Conservation (phyloP, 2,329 filamentous ascomycete genomes). For the Proliferodiscus dingleyae region DNA sequence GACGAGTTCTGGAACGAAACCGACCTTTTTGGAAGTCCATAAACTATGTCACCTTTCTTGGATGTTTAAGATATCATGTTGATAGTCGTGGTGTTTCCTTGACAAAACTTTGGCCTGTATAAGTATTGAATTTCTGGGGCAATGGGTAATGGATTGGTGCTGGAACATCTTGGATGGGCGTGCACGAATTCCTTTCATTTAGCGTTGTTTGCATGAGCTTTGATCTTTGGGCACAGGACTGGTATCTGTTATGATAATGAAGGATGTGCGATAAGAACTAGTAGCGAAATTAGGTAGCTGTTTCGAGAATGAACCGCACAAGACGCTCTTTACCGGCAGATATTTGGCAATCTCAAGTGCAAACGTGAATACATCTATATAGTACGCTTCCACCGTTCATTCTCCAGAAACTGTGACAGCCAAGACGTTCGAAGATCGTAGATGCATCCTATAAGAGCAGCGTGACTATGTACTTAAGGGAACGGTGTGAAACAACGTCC, state of each 20-base stretch:
- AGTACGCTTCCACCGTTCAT: too few species aligned
- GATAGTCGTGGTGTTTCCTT: not conserved
- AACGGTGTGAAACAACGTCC: too few species aligned
- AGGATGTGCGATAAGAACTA: not conserved
- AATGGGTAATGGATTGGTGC: not conserved
- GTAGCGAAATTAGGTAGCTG: slow-evolving; percentile 1
- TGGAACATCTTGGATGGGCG: not conserved
- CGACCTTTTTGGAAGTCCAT: slow-evolving; percentile 32
- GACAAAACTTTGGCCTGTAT: slow-evolving; percentile 4
- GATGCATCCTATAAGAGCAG: too few species aligned
- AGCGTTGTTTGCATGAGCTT: slow-evolving; percentile 12
- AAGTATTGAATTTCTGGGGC: slow-evolving; percentile 8
- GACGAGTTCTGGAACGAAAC: slow-evolving; percentile 25
- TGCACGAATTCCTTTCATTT: slow-evolving; percentile 12
- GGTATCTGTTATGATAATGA: slow-evolving; percentile 8
- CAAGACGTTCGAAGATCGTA: too few species aligned
- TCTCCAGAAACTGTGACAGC: too few species aligned
- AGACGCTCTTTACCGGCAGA: slow-evolving; percentile 3
- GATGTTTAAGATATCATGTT: not conserved
- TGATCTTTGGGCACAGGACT: not conserved
- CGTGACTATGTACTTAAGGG: too few species aligned
- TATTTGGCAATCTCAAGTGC: too few species aligned
- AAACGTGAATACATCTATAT: too few species aligned
- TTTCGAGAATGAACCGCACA: not conserved
- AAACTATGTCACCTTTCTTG: slow-evolving; percentile 4